Evolutionary conservation across 306 rosid genomes (phyloP), one percentile per base, ranked within the genome.

Genomic region (Boehmeria nivea): DNA sequence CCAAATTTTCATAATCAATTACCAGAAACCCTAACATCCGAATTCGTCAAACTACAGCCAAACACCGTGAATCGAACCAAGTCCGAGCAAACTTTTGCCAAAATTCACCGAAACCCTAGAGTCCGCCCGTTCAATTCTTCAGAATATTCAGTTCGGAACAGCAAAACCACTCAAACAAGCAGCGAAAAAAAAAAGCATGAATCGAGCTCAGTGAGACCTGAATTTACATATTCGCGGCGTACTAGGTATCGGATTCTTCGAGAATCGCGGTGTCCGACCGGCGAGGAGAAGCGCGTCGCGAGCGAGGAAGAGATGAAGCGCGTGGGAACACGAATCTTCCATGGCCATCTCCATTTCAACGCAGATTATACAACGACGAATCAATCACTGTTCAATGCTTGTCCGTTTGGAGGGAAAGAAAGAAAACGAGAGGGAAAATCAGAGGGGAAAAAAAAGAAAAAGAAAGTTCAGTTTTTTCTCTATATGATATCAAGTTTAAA

Each of bases 301-400:
- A 59, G 76, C 61, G 43, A 69, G 31, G 34, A 85, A 83, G 62
- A 79, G 75, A 40, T 15, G 44, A 52, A 69, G 64, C 65, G 69
- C 63, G 51, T 47, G 62, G 6, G 86, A 79, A 54, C 37, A 49
- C 42, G 77, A 78, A 75, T 78, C 86, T 54, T 73, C 86, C 89
- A 80, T 69, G 39, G 75, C 71, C 88, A 86, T 81, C 77, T 86
- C 94, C 95, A 84, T 86, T 73, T 21, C 46, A 28, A 36, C 57
- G 49, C 51, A 60, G 56, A 58, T 6, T n/a, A n/a, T n/a, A n/a
- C n/a, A n/a, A n/a, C n/a, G n/a, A n/a, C n/a, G n/a, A 19, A 27
- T 15, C 23, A 2, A 8, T 44, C 34, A 28, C 34, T 28, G 34
- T 40, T 40, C 19, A 40, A 9, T n/a, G n/a, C n/a, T n/a, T 31